These are phyloP conservation scores for Macroventuria anomochaeta DNA, from an alignment of 2,329 filamentous ascomycete species.

Conservation along the genomic window DNA sequence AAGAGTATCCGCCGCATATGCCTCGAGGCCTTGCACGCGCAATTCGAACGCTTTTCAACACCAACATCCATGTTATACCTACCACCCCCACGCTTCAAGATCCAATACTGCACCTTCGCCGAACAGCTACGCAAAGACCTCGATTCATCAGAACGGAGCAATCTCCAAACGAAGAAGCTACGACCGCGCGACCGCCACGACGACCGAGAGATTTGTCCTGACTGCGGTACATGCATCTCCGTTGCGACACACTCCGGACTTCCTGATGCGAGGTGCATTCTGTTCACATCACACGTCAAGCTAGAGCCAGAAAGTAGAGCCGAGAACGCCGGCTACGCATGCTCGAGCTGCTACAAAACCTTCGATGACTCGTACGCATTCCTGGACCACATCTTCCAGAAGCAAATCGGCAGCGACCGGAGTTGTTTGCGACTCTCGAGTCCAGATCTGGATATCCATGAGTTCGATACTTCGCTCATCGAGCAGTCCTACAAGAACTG, in stretches of 20 bases:
- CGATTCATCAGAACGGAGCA: constrained; percentile 23
- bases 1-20: constrained; percentile 43
- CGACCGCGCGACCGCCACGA: constrained; percentile 39
- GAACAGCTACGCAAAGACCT: constrained; percentile 37
- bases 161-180: constrained; percentile 36
- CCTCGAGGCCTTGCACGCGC: constrained; percentile 38
- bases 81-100: constrained; percentile 44
- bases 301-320: constrained; percentile 7
- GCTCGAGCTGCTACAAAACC: constrained; percentile 45
- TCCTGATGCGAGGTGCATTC: constrained; percentile 36
- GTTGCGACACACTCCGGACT: constrained; percentile 43
- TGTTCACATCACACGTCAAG: constrained; percentile 39
- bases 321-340: constrained; percentile 38
- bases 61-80: constrained; percentile 30
- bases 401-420: constrained; percentile 40
- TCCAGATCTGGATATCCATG: constrained; percentile 23
- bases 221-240: constrained; percentile 40
- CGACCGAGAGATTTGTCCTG: constrained; percentile 43
- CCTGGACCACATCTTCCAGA: constrained; percentile 45
- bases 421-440: constrained; percentile 38
- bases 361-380: constrained; percentile 46
- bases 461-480: constrained; percentile 33
- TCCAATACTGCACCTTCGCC: constrained; percentile 44
- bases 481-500: constrained; percentile 45
- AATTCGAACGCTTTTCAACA: constrained; percentile 35